phyloP scores from a whole-genome alignment of 257 asterid genomes.

The Euphrasia confusa region DNA sequence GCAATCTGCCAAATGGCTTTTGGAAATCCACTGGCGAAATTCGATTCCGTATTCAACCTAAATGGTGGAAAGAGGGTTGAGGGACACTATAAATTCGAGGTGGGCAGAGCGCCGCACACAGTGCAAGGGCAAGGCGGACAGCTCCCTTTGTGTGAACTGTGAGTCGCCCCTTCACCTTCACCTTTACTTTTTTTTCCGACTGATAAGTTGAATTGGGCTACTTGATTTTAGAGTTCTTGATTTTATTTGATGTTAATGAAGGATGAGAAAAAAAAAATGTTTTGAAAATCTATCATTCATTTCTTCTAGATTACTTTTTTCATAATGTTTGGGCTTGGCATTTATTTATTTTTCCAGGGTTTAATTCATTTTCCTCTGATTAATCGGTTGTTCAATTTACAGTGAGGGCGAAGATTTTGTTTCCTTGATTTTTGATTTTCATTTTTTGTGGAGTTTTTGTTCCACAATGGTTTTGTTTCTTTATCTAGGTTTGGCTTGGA shows the following conservation, averaged over 20 bases:
- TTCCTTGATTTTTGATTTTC: not conserved
- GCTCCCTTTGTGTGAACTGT: slow-evolving; percentile 18
- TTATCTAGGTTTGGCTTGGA: not conserved
- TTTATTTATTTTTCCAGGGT: not conserved
- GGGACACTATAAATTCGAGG: slow-evolving; percentile 23
- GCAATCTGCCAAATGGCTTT: slow-evolving; percentile 25
- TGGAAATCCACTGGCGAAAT: slow-evolving; percentile 21
- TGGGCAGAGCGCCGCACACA: slow-evolving; percentile 10
- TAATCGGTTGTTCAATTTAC: too few relatives aligned
- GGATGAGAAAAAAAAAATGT: not conserved
- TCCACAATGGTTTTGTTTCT: not conserved
- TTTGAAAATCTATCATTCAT: slow-evolving; percentile 3
- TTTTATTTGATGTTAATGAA: slow-evolving; percentile 15
- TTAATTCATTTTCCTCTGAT: not conserved
- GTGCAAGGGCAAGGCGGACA: slow-evolving; percentile 12
- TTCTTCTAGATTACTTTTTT: not conserved
- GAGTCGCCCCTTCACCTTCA: slow-evolving; percentile 23
- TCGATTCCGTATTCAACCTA: slow-evolving; percentile 17
- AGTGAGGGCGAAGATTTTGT: not conserved
- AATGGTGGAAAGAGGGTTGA: slow-evolving; percentile 20
- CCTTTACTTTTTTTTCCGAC: not conserved
- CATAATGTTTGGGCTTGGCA: slow-evolving; percentile 3
- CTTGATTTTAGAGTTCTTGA: slow-evolving; percentile 13
- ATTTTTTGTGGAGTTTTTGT: not conserved
- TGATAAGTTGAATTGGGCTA: slow-evolving; percentile 15